Evolutionary conservation across 2,329 filamentous ascomycete genomes (phyloP), one percentile per base, ranked within the genome.

Genomic region (Botrytis elliptica): DNA sequence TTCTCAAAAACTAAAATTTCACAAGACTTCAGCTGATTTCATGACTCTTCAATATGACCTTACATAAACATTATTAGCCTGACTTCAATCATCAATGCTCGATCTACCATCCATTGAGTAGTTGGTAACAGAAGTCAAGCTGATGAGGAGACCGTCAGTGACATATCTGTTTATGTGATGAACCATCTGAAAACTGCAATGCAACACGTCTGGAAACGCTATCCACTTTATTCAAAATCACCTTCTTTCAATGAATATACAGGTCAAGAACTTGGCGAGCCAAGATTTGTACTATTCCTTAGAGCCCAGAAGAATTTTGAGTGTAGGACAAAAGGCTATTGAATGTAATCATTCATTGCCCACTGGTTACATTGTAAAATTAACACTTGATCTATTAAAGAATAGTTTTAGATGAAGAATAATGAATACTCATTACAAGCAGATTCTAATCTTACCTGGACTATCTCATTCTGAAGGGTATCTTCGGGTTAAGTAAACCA

Each of bases 51-150:
- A 18, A 57, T 0, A 4, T 29, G n/a, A 29, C 14, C 52, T 18
- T 29, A 18, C 2, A 57, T 18, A 9, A 14, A 18, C 14, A 29
- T 18, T 3, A 0, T 29, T 3, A 4, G 14, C 14, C 52, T 29
- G 6, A 29, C 8, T 57, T 18, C 14, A 29, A 6, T 29, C n/a
- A 18, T 57, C 9, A 57, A 4, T 57, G 14, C n/a, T 57, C 6
- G 7, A 57, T 29, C n/a, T 57, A n/a, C 3, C 14, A 18, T 4
- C 14, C 0, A 29, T 29, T 29, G 1, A 29, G 3, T 3, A 29
- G 3, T 2, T 29, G 3, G 14, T 0, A 18, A 18, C 10, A 12
- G 0, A 57, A 4, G 3, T 9, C 3, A 29, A 8, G 14, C 7
- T 16, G 6, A 57, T 57, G n/a, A 29, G 52, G 6, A 57, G 18